A percentile compares a stretch with the other conserved stretches of the same genome.
Conservation (phyloP, 768 basidiomycete species). For the Lactarius hatsudake region DNA sequence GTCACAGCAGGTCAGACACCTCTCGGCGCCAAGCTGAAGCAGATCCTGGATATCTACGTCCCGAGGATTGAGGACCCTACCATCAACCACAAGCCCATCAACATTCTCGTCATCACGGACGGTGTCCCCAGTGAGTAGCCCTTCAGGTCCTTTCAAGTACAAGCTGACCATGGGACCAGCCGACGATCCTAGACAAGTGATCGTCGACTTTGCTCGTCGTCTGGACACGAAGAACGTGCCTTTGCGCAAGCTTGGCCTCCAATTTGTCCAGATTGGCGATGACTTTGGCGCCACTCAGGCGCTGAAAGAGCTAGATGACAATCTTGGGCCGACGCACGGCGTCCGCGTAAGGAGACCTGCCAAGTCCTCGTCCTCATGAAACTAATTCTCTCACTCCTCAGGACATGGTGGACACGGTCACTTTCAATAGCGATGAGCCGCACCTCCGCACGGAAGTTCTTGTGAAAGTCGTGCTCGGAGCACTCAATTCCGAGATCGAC, state of each 20-base stretch:
- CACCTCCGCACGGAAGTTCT: slow-evolving; percentile 18
- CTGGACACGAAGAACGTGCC: slow-evolving; percentile 36
- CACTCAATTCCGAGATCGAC: slow-evolving; percentile 14
- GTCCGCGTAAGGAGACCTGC: slow-evolving; percentile 18
- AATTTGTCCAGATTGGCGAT: slow-evolving; percentile 43
- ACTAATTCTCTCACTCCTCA: neutral
- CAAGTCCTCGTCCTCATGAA: too few relatives aligned
- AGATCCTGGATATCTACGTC: slow-evolving; percentile 40
- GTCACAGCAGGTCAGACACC: slow-evolving; percentile 36
- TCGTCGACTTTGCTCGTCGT: slow-evolving; percentile 28
- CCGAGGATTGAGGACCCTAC: slow-evolving; percentile 33
- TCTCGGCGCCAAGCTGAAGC: slow-evolving; percentile 38
- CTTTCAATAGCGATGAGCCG: slow-evolving; percentile 20
- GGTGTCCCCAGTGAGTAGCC: slow-evolving; percentile 39
- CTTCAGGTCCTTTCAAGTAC: neutral
- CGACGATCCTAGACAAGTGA: slow-evolving; percentile 29
- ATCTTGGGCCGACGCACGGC: slow-evolving; percentile 15
- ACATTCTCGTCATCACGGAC: slow-evolving; percentile 40
- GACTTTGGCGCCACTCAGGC: slow-evolving; percentile 34
- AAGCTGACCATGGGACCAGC: slow-evolving; percentile 14
- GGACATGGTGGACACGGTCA: slow-evolving; percentile 26
- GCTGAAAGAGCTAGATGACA: slow-evolving; percentile 29
- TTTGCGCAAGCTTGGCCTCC: slow-evolving; percentile 36
- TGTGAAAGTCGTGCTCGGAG: slow-evolving; percentile 21
- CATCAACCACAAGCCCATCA: slow-evolving; percentile 38